Evolutionary conservation across 2,329 filamentous ascomycete species (phyloP), one percentile per base, ranked within the genome.

Genomic region (Coccinonectria pachysandricola): DNA sequence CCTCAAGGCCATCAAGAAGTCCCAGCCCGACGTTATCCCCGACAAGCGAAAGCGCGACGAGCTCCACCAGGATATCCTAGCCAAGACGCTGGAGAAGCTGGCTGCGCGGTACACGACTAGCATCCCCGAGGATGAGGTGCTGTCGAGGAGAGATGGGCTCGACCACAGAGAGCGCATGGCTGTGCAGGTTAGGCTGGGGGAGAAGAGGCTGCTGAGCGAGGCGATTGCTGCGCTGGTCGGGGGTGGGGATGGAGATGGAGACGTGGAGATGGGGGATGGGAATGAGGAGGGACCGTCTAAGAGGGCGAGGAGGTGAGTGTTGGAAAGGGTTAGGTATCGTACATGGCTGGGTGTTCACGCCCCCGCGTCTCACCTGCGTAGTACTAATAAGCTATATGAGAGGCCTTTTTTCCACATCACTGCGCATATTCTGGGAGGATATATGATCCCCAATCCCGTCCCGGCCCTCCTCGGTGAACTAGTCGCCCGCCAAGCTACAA

Each of bases 131-230:
- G 63, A 68, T 27, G 45, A 55, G 25, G 30, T 43, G n/a, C 37
- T 64, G 1, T 43, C 66, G 12, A 32, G 44, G 8, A 31, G 30
- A 2, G 33, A 40, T 5, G 38, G 38, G 9, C 30, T 61, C 6
- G 35, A 36, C 3, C 42, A 55, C 15, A 56, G 66, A 25, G 50
- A 51, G 9, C 59, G 54, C 21, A 80, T 81, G 74, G 81, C 81
- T 0, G 45, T 75, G 12, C 58, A 69, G 26, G 78, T 86, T 18
- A 68, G 82, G 32, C 54, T 76, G 3, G 82, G 81, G 9, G 82
- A 88, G 54, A 85, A 85, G 50, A 64, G 65, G 39, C 59, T 87
- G 5, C 47, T 86, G 13, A 54, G 62, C 29, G 64, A 73, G 43
- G 61, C 74, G 2, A 60, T 68, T 32, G 39, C 34, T 8, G 40